Conservation (phyloP, 2,329 filamentous ascomycete genomes). For the Apiospora arundinis region DNA sequence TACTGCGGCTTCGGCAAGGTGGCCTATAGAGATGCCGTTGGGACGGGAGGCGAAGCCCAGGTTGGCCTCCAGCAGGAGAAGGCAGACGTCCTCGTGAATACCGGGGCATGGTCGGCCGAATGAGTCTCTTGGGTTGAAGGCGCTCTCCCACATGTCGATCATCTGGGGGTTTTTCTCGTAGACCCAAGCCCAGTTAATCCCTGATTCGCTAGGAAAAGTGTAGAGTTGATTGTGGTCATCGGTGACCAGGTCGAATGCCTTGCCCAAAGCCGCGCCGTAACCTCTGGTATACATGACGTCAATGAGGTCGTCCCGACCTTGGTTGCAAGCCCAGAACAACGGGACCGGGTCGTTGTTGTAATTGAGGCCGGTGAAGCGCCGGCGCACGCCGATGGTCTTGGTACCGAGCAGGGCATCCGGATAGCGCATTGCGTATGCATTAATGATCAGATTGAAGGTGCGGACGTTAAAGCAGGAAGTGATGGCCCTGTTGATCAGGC, state of each 20-base stretch:
- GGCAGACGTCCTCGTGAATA: not conserved
- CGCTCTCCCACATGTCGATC: not conserved
- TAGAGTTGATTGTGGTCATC: not conserved
- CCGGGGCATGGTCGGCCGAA: not conserved
- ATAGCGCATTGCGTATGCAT: not conserved
- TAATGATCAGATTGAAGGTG: not conserved
- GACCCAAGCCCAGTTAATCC: not conserved
- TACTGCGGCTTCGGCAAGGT: not conserved
- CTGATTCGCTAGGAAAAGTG: fast-evolving
- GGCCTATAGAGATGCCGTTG: not conserved
- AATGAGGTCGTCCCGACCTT: not conserved
- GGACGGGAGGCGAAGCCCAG: not conserved
- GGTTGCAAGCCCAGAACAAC: not conserved
- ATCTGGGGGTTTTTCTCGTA: not conserved
- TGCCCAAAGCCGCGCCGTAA: not conserved
- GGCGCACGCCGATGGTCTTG: not conserved
- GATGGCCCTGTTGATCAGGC: not conserved
- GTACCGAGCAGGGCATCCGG: not conserved
- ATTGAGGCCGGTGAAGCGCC: not conserved
- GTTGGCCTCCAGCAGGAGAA: not conserved
- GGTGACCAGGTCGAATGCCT: not conserved
- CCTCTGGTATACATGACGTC: not conserved
- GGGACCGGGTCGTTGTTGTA: not conserved
- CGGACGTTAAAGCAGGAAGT: not conserved
- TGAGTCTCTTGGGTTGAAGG: not conserved